phyloP scores from a whole-genome alignment of 352 stramenopile species.

The Phytophthora tentaculata region DNA sequence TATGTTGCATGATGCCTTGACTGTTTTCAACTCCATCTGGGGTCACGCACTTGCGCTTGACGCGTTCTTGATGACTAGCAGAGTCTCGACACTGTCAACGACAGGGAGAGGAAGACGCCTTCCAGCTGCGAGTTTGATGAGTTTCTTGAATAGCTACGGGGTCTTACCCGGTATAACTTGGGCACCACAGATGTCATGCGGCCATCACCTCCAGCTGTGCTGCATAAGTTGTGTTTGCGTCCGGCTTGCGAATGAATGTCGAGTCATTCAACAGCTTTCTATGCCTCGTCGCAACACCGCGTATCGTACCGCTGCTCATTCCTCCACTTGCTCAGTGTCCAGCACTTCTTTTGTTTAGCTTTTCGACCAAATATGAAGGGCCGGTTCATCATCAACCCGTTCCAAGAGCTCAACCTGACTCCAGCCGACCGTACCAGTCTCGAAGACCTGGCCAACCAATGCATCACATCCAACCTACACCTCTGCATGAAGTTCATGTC shows the following conservation, averaged over 20 bases:
- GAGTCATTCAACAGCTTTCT: not conserved
- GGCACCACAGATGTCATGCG: not conserved
- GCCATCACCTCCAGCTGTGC: constrained; percentile 11
- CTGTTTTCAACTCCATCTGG: constrained; percentile 17
- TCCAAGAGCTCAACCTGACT: constrained; percentile 24
- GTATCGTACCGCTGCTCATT: constrained; percentile 19
- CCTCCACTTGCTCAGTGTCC: constrained; percentile 5
- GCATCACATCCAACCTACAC: constrained; percentile 29
- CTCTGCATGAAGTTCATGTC: constrained; percentile 15
- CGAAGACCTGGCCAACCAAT: constrained; percentile 31
- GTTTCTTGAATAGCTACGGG: constrained; percentile 1
- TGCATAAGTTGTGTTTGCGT: constrained; percentile 14
- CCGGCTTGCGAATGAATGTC: constrained; percentile 22
- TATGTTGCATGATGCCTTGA: constrained; percentile 9
- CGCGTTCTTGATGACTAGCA: constrained; percentile 1
- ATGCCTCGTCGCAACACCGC: constrained; percentile 8
- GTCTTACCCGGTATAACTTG: constrained; percentile 15
- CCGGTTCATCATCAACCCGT: constrained; percentile 40
- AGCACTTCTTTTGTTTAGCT: constrained; percentile 3
- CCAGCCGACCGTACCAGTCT: constrained; percentile 16
- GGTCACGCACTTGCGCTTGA: constrained; percentile 20
- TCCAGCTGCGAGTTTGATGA: constrained; percentile 2
- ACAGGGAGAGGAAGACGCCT: constrained; percentile 11
- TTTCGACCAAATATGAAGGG: constrained; percentile 23
- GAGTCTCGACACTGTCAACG: constrained; percentile 2